Conservation (phyloP, 2,329 filamentous ascomycete species). For the Apiospora hydei region DNA sequence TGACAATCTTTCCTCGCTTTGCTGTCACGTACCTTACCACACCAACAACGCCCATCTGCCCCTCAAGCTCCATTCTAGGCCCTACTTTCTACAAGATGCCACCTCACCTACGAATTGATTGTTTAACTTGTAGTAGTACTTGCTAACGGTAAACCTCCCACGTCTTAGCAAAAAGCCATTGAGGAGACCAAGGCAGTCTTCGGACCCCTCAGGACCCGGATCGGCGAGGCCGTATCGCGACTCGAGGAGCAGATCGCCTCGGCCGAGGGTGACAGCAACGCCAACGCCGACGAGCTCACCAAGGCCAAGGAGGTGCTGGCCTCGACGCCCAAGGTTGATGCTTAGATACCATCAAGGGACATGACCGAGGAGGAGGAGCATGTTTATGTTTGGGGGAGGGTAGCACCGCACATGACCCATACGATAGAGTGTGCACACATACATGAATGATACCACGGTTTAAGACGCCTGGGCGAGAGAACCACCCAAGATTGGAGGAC, state of each 20-base stretch:
- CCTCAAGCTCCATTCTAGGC: conserved; percentile 7
- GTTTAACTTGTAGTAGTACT: no score
- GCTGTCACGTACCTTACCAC: neutral
- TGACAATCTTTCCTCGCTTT: neutral
- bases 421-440: conserved; percentile 9
- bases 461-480: neutral
- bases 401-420: neutral
- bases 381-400: neutral
- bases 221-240: conserved; percentile 73
- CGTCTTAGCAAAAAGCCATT: conserved; percentile 73
- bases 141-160: neutral
- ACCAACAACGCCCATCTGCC: no score
- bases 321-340: conserved; percentile 24
- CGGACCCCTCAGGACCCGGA: conserved; percentile 73
- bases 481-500: neutral
- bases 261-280: conserved; percentile 55
- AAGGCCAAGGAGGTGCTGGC: conserved; percentile 58
- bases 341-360: neutral
- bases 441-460: conserved; percentile 12
- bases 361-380: neutral
- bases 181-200: conserved; percentile 89
- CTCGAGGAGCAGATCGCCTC: conserved; percentile 79
- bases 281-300: conserved; percentile 57
- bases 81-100: neutral
- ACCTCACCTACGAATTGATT: neutral